These are phyloP conservation scores for Letharia columbiana DNA, from an alignment of 495 filamentous ascomycete species.

Conservation along the genomic window DNA sequence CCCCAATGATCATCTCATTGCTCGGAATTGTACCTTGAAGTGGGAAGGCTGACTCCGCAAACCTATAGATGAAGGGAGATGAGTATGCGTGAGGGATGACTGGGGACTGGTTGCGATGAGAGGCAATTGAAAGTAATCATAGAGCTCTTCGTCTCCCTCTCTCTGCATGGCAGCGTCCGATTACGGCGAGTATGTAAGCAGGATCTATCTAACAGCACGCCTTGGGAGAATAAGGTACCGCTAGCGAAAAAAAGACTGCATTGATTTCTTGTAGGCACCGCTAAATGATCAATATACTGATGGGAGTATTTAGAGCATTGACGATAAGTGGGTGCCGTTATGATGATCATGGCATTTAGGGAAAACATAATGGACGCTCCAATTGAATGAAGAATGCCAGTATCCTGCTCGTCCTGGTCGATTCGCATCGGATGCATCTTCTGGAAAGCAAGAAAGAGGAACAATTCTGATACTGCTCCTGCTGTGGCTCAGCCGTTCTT, in stretches of 20 bases:
- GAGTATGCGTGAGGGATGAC: slow-evolving; percentile 19
- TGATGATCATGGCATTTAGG: background rate
- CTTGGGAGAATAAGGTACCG: slow-evolving; percentile 56
- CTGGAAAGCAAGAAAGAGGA: too few species aligned
- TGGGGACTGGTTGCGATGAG: background rate
- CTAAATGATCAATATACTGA: slow-evolving; percentile 56
- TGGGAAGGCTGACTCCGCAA: background rate
- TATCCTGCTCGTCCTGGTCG: too few species aligned
- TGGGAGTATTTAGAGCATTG: slow-evolving; percentile 39
- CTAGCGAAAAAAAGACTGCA: slow-evolving; percentile 62
- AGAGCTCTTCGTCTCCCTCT: background rate
- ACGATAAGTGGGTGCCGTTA: slow-evolving; percentile 49
- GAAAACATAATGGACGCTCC: background rate
- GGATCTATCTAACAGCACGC: slow-evolving; percentile 65
- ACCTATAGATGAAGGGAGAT: slow-evolving; percentile 25
- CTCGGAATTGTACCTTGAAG: background rate
- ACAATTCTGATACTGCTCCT: too few species aligned
- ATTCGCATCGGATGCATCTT: too few species aligned
- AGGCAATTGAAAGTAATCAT: background rate
- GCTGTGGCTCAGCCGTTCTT: background rate
- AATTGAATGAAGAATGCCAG: background rate
- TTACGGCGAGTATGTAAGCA: slow-evolving; percentile 41
- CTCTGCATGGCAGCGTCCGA: background rate
- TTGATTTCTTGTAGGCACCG: slow-evolving; percentile 48
- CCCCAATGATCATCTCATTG: background rate